These are phyloP conservation scores for Lachnellula willkommii DNA, from an alignment of 2,329 filamentous ascomycete species.

Conservation along the genomic window DNA sequence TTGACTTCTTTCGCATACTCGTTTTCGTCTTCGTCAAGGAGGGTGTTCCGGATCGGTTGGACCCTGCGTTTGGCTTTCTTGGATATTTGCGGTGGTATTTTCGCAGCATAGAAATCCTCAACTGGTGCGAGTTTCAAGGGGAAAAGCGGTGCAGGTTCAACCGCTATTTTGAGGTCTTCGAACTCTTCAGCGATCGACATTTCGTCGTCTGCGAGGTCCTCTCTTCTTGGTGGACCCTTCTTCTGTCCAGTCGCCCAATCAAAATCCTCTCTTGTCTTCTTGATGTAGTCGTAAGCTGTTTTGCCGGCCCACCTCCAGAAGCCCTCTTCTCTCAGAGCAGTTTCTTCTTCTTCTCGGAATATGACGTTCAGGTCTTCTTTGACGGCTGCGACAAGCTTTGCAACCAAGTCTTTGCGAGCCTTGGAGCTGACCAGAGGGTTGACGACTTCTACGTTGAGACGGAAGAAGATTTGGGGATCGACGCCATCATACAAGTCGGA, in stretches of 20 bases:
- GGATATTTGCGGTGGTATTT: background rate
- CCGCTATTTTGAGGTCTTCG: background rate
- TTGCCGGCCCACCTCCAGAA: conserved; percentile 32
- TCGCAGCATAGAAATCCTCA: background rate
- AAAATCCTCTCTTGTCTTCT: conserved; percentile 16
- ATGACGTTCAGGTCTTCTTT: conserved; percentile 27
- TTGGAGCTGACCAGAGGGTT: conserved; percentile 18
- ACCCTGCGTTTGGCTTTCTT: background rate
- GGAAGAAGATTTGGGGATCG: conserved; percentile 25
- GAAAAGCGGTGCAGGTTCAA: background rate
- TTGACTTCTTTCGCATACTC: background rate
- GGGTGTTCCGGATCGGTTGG: background rate
- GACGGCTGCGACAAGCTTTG: conserved; percentile 23
- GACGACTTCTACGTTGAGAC: conserved; percentile 25
- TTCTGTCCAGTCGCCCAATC: conserved; percentile 31
- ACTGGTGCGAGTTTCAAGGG: background rate
- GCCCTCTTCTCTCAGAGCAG: conserved; percentile 23
- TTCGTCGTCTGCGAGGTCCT: background rate
- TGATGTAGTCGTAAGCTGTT: conserved; percentile 19
- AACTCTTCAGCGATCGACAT: background rate
- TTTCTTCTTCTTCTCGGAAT: conserved; percentile 23
- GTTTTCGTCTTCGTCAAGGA: background rate
- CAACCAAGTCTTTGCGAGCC: conserved; percentile 24
- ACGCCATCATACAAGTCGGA: conserved; percentile 19
- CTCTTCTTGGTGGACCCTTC: conserved; percentile 4